Base-by-base conservation (phyloP, 179 eudicot species). In the Spinacia oleracea region DNA sequence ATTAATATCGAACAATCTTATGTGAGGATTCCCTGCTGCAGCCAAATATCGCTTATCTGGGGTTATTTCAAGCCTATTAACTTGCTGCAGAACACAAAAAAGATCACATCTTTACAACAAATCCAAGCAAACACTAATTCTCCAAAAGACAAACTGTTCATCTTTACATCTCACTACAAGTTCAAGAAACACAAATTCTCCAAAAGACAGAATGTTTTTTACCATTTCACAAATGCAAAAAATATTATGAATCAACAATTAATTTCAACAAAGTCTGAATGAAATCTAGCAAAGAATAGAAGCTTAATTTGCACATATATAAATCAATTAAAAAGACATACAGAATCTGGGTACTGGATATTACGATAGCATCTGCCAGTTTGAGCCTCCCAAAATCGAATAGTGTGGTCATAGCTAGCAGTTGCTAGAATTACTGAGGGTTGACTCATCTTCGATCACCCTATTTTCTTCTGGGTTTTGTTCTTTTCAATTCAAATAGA, bases 371-470 rank as follows among this genome's bases (percentile, higher is more conserved):
- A 95, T 31, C 87, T 87, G 46, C 97, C 98, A 74, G 92, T 90
- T 80, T 95, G 88, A 5, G 97, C 97, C 82, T 95, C 97, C 98
- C 98, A 95, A 81, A 95, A 95, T 72, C 93, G 86, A 86, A 95
- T 95, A 16, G 97, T 93, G 80, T 92, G 98, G 82, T 95, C 98
- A 84, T 93, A 95, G 81, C 97, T 95, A 71, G 98, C 95, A 18
- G 98, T 95, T 21, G 97, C 98, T 42, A 95, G 82, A 77, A 95
- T 88, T 83, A 95, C 98, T 35, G 97, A 89, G 16, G 97, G 97
- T 80, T 93, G 97, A 81, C 88, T 89, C 98, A 95, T 95, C 84
- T 85, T 82, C 68, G 66, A 70, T 79, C 67, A 74, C 65, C 55
- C 35, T 55, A 21, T 15, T 73, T 50, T 31, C 5, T 75, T 25